Evolutionary conservation across 1,139 yeast species (phyloP).

Genomic region (Diutina mesorugosa): DNA sequence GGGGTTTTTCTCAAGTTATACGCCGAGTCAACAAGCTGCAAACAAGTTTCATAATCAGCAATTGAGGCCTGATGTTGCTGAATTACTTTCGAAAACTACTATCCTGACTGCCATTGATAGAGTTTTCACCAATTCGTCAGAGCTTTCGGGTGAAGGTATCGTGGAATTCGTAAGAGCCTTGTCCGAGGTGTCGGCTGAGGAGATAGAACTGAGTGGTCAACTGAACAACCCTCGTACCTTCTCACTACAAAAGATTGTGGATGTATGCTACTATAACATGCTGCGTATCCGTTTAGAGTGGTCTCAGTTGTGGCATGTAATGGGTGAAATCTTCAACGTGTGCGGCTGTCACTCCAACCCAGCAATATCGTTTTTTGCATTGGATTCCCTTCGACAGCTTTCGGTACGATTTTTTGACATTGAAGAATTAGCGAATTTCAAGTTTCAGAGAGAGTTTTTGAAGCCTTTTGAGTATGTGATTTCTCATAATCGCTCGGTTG

Average conservation of each 20-base stretch:
- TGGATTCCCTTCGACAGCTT: slow-evolving; percentile 87
- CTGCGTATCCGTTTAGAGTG: slow-evolving; percentile 91
- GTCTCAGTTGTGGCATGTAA: slow-evolving; percentile 89
- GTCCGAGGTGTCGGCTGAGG: slow-evolving; percentile 80
- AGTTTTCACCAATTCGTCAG: slow-evolving; percentile 74
- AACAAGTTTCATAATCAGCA: slow-evolving; percentile 33
- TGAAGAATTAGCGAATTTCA: slow-evolving; percentile 90
- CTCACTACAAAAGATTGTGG: slow-evolving; percentile 89
- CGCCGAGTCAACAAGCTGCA: slow-evolving; percentile 28
- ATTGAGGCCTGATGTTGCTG: slow-evolving; percentile 24
- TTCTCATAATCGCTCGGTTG: slow-evolving; percentile 49
- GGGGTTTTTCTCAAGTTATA: slow-evolving; percentile 13
- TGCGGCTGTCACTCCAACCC: slow-evolving; percentile 74
- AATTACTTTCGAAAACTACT: slow-evolving; percentile 58
- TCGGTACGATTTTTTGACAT: slow-evolving; percentile 86
- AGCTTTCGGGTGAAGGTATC: slow-evolving; percentile 72
- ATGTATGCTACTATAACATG: slow-evolving; percentile 96
- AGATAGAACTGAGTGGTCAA: slow-evolving; percentile 78
- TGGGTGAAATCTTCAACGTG: slow-evolving; percentile 80
- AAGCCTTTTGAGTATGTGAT: slow-evolving; percentile 82
- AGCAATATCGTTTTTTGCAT: slow-evolving; percentile 76
- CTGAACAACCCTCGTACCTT: slow-evolving; percentile 80
- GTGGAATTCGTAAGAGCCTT: slow-evolving; percentile 79
- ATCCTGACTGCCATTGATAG: slow-evolving; percentile 77
- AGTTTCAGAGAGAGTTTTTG: slow-evolving; percentile 87